Conservation (phyloP, 2,329 filamentous ascomycete species). For the Claviceps digitariae region DNA sequence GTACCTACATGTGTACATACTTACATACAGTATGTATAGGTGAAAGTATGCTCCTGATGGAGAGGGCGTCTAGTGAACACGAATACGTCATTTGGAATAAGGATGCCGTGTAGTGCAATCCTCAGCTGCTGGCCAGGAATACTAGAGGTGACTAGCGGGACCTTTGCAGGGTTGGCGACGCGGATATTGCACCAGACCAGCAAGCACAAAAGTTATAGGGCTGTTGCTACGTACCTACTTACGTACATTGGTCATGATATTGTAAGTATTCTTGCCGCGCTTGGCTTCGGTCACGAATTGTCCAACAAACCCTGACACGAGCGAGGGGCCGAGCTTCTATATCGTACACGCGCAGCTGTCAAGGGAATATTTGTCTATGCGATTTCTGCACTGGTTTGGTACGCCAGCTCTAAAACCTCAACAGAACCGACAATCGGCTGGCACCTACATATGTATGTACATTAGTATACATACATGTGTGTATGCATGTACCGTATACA, state of each 20-base stretch:
- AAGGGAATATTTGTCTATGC: background rate
- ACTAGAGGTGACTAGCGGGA: conserved; percentile 4
- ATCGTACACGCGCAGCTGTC: background rate
- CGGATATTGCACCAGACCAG: background rate
- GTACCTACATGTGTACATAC: background rate
- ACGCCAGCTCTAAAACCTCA: too few relatives aligned
- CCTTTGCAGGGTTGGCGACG: conserved; percentile 6
- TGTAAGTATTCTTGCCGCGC: too few relatives aligned
- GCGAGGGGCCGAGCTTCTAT: too few relatives aligned
- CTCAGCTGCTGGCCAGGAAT: conserved; percentile 1
- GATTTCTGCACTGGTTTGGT: too few relatives aligned
- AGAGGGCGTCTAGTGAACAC: background rate
- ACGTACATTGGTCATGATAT: too few relatives aligned
- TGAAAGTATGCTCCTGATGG: background rate
- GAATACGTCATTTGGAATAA: conserved; percentile 4
- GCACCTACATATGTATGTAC: too few relatives aligned
- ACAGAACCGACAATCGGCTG: too few relatives aligned
- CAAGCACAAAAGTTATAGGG: background rate
- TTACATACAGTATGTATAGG: background rate
- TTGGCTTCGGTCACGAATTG: background rate
- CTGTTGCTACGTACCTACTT: too few relatives aligned
- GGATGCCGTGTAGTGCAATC: conserved; percentile 2
- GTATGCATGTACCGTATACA: too few relatives aligned
- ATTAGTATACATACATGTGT: too few relatives aligned
- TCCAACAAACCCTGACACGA: background rate